Base-by-base conservation (phyloP, 495 filamentous ascomycete genomes). In the Penicillium tannophilum region DNA sequence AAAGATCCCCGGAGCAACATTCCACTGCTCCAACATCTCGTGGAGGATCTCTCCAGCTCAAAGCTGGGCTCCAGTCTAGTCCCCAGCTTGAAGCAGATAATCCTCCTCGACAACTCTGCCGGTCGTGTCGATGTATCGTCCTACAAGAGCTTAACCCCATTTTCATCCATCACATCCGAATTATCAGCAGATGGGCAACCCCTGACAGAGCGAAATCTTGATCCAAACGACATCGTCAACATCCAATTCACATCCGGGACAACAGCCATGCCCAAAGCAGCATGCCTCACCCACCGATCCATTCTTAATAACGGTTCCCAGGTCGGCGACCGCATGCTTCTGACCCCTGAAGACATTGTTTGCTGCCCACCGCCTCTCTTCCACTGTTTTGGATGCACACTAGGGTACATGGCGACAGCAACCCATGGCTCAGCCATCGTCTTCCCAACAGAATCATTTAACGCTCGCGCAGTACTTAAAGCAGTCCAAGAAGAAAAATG, bases 221-320 rank as follows among this genome's bases (percentile, higher is more conserved):
- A 78, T 12, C 77, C 84, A 0, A 66, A 85, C 56, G 94, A 98
- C 16, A 85, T 90, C 3, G 86, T 95, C 45, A 97, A 97, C 69
- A 96, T 98, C 62, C 94, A 98, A 68, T 98, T 97, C 73, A 98
- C 94, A 8, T 93, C 90, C 7, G 94, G 93, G 28, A 98, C 93
- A 7, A 98, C 93, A 0, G 87, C 87, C 1, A 77, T 82, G 67
- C 94, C 94, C 3, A 98, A 98, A 77, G 94, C 94, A 0, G 92
- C 93, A 1, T 96, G 91, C 74, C 82, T 98, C 4, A 87, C 83
- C 6, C 94, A 98, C 72, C 82, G 78, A 8, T 86, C 82, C 11
- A 96, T 98, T 59, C 78, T 98, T 42, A 98, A 98, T 70, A 97
- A 97, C 68, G 92, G 92, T 33, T 82, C 80, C 8, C 85, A 88